A percentile compares a stretch with the other conserved stretches of the same genome.
Conservation (phyloP, 1,139 yeast genomes). For the Taphrina wiesneri region DNA sequence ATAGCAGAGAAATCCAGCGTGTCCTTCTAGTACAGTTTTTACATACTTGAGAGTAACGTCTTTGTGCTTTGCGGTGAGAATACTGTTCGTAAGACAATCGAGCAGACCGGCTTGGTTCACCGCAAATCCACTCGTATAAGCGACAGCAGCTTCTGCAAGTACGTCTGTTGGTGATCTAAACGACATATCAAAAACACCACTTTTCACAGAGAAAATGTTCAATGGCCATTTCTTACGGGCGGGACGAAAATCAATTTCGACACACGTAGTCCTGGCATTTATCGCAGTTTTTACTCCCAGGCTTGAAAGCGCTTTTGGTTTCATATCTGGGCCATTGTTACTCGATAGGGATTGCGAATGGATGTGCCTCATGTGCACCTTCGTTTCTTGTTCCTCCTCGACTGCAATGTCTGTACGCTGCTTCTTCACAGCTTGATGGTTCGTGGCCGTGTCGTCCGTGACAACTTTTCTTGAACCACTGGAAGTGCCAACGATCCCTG, state of each 20-base stretch:
- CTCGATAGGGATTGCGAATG: too few relatives aligned
- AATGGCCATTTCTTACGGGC: neutral
- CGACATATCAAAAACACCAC: neutral
- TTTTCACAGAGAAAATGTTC: neutral
- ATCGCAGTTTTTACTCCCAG: neutral
- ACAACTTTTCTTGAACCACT: neutral
- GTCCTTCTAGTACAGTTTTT: neutral
- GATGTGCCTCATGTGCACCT: too few relatives aligned
- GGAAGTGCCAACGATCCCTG: neutral
- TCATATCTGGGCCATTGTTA: neutral
- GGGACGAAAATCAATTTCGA: neutral
- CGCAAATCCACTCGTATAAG: neutral
- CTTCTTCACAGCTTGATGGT: neutral
- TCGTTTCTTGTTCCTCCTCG: neutral
- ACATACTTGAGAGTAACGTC: neutral
- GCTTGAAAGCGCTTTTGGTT: neutral
- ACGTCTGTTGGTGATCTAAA: neutral
- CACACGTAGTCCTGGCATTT: neutral
- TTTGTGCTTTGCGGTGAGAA: neutral
- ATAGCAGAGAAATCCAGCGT: neutral
- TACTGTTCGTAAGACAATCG: neutral
- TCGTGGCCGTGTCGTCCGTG: neutral
- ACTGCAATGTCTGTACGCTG: neutral
- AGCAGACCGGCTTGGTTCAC: neutral
- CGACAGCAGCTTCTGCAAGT: neutral